Evolutionary conservation across 495 filamentous ascomycete species (phyloP), one percentile per base, ranked within the genome.

Genomic region (Neurospora sp.): DNA sequence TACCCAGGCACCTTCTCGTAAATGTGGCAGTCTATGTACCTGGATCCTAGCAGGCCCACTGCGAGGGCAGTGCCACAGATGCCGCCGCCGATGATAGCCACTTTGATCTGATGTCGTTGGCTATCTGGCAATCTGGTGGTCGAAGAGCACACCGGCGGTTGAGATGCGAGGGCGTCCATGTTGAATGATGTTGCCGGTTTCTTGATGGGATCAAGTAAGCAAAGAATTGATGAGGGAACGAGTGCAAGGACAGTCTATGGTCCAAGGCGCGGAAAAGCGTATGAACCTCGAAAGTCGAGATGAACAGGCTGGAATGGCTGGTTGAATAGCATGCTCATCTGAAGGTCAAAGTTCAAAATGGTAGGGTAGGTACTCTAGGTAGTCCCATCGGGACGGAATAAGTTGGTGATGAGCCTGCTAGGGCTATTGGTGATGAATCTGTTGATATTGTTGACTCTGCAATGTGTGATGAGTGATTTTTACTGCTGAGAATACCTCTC

Each of bases 1-100:
- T 81, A 78, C 39, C 42, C 72, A 41, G 74, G 37, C 35, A 79
- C 77, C 14, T 75, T 39, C 39, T 83, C 81, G 69, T 82, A 82
- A 16, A 82, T 75, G 31, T 78, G 76, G 2, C 79, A 72, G 41
- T 76, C 71, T 35, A 82, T 74, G 71, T 83, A 78, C 6, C 42
- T 81, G 81, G 3, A 68, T 48, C 4, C 48, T 59, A 12, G 9
- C 20, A 83, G 73, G 69, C 77, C 81, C 0, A 77, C 80, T 16
- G 81, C 81, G 8, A 83, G 81, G 42, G 81, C 74, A 14, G 80
- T 72, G 10, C 81, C 81, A 27, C 76, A 75, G 69, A 83, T 82
- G 44, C 81, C 81, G 20, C 78, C 81, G 68, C 81, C 81, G 16
- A 78, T 74, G 44, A 83, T 82, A 38, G 81, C 81, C 69, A 82